Evolutionary conservation across 2,329 filamentous ascomycete genomes (phyloP), one percentile per base, ranked within the genome.

Genomic region (Ceratocystis lukuohia): DNA sequence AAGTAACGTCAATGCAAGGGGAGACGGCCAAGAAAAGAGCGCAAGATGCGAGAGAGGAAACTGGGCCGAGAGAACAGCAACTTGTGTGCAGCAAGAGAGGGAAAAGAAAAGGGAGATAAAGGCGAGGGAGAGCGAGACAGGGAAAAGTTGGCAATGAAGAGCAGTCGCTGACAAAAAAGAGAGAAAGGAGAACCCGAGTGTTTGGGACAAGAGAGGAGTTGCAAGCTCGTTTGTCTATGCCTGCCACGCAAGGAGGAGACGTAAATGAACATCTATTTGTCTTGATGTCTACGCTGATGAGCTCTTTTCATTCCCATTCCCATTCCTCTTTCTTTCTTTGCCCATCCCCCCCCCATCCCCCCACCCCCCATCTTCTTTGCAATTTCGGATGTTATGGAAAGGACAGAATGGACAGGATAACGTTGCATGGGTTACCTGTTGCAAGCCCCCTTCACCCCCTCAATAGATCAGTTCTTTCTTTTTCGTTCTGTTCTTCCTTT

Each of bases 111-210:
- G 50, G 50, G n/a, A 53, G 50, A 62, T 1, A 5, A 30, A 62
- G 7, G 7, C n/a, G 41, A 45, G 22, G 30, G 22, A 62, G 22
- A 44, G n/a, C 4, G 44, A 41, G 22, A 22, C 48, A 50, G 20
- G 33, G n/a, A 44, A 44, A 62, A 62, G 44, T 62, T 62, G 44
- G 33, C 61, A 46, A 44, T 30, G 53, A 57, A 28, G 30, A 30
- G 53, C 20, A 28, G 61, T 17, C 25, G 37, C 17, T 5, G 17
- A 46, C 2, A 62, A 62, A 62, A 62, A 62, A 44, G 28, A 30
- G 44, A 62, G 28, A n/a, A 62, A 44, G 6, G 44, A 46, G 61
- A 62, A 45, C 37, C 20, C 44, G n/a, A 22, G 8, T 37, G 12
- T 22, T 62, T 20, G 61, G 61, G 61, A 46, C 37, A 20, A 50